Conservation (phyloP, 306 rosid species). For the Cyamopsis tetragonoloba region DNA sequence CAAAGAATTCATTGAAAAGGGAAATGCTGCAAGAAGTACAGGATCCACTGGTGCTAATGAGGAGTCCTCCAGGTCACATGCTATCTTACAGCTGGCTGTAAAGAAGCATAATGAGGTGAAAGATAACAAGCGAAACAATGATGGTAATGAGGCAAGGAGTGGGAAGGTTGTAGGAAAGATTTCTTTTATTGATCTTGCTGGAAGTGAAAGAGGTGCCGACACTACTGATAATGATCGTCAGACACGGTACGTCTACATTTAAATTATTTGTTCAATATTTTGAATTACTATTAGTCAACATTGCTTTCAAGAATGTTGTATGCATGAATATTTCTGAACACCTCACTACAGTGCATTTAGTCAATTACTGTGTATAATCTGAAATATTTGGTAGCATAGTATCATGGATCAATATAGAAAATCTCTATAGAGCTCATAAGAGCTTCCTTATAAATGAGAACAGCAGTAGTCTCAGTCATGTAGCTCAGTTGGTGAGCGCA, state of each 20-base stretch:
- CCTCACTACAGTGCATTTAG: not conserved
- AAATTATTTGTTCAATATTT: not conserved
- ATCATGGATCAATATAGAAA: not conserved
- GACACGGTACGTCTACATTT: slow-evolving; percentile 59
- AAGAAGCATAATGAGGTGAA: slow-evolving; percentile 87
- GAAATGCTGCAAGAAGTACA: slow-evolving; percentile 93
- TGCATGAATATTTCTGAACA: slow-evolving; percentile 2
- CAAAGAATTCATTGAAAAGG: slow-evolving; percentile 88
- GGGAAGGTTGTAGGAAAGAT: slow-evolving; percentile 95
- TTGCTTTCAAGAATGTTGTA: not conserved
- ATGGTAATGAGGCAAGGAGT: slow-evolving; percentile 72
- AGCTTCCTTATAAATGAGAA: not conserved
- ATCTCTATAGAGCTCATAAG: not conserved
- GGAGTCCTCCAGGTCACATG: slow-evolving; percentile 99
- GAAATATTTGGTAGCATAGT: not conserved
- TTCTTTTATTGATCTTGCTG: slow-evolving; percentile 98
- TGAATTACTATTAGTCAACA: not conserved
- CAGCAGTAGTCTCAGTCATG: too few relatives aligned
- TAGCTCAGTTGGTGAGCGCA: too few relatives aligned
- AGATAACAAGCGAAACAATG: slow-evolving; percentile 69
- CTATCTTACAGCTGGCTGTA: slow-evolving; percentile 83
- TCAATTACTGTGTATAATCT: slow-evolving; percentile 1
- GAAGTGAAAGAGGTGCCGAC: slow-evolving; percentile 99
- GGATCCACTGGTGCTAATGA: slow-evolving; percentile 99
- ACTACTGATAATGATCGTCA: slow-evolving; percentile 99